Percentiles rank a stretch among this genome's conserved stretches.
Conservation (phyloP, 2,329 filamentous ascomycete species). For the Cladosporium sp. region DNA sequence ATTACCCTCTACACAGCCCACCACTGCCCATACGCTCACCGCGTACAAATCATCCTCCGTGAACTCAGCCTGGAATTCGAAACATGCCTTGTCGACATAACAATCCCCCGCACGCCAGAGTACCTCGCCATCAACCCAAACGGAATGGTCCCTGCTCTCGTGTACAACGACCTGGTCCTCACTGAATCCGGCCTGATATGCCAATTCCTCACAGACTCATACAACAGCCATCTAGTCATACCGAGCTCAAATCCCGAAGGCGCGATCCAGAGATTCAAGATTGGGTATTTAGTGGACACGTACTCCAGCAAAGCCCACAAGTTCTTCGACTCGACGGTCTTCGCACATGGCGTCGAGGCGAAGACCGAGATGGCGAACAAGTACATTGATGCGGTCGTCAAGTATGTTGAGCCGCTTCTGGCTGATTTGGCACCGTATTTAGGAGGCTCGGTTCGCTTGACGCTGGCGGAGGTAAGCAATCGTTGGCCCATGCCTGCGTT, state of each 20-base stretch:
- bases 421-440: constrained; percentile 47
- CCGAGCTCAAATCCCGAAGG: too few relatives aligned
- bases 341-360: constrained; percentile 54
- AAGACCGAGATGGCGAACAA: constrained; percentile 54
- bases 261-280: constrained; percentile 64
- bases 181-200: constrained; percentile 72
- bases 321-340: constrained; percentile 48
- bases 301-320: constrained; percentile 63
- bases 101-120: constrained; percentile 66
- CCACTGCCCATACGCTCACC: constrained; percentile 71
- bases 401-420: constrained; percentile 74
- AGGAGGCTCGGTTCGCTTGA: constrained; percentile 53
- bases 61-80: constrained; percentile 36
- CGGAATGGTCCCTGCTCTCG: constrained; percentile 71
- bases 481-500: too few relatives aligned
- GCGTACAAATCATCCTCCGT: constrained; percentile 49
- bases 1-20: constrained; percentile 72
- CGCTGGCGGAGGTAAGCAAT: constrained; percentile 66
- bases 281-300: constrained; percentile 72
- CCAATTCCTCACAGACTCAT: constrained; percentile 68
- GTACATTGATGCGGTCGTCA: constrained; percentile 56
- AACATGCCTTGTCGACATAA: constrained; percentile 61
- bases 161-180: constrained; percentile 54
- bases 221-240: constrained; percentile 68
- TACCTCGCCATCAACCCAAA: constrained; percentile 78